Percentiles rank a stretch among this genome's conserved stretches.
Conservation (phyloP, 495 filamentous ascomycete genomes). For the Talaromyces nanjingensis region DNA sequence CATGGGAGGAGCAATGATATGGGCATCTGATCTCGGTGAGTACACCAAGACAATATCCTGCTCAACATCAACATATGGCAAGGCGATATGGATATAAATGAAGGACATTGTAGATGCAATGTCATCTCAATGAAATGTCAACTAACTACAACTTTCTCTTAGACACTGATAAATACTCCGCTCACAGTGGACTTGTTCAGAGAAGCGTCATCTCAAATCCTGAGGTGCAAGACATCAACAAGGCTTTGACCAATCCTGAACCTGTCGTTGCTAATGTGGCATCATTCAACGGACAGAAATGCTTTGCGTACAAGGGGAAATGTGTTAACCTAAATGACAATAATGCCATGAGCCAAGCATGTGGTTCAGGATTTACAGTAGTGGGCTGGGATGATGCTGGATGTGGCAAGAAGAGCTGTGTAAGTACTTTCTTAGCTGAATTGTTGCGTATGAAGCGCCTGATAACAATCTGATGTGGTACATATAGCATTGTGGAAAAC, state of each 20-base stretch:
- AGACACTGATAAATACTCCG: slow-evolving; percentile 1
- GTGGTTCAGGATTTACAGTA: not conserved
- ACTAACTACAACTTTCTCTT: not conserved
- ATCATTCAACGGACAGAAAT: not conserved
- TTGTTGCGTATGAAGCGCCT: not conserved
- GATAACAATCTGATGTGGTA: not conserved
- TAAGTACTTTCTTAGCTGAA: not conserved
- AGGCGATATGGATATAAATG: not conserved
- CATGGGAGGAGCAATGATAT: slow-evolving; percentile 19
- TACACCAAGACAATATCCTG: not conserved
- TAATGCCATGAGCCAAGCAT: not conserved
- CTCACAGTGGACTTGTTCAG: not conserved
- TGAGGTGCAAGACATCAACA: not conserved
- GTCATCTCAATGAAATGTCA: not conserved
- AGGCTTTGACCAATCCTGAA: not conserved
- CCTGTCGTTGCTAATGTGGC: not conserved
- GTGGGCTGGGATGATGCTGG: not conserved
- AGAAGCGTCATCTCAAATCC: not conserved
- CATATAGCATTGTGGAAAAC: slow-evolving; percentile 2
- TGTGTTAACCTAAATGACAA: slow-evolving; percentile 3
- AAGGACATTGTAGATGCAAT: no score
- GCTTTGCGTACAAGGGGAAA: not conserved
- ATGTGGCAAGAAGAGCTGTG: not conserved
- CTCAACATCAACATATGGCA: not conserved
- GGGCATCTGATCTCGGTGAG: slow-evolving; percentile 14